These are phyloP conservation scores for Purshia tridentata DNA, from an alignment of 306 rosid genomes.

Conservation along the genomic window DNA sequence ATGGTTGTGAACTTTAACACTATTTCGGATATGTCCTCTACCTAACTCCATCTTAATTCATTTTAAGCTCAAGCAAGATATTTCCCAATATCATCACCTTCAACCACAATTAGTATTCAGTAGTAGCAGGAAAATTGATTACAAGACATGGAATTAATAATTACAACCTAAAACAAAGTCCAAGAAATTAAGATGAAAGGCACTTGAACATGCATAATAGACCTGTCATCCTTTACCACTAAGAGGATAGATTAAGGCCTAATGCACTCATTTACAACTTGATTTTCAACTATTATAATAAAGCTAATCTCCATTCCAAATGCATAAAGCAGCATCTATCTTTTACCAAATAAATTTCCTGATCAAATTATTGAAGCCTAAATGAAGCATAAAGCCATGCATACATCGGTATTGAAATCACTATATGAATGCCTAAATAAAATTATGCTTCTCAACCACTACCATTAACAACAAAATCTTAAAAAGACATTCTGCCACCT, in stretches of 20 bases:
- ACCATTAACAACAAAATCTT: background rate
- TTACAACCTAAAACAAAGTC: background rate
- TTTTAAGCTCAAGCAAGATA: conserved; percentile 11
- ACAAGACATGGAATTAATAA: background rate
- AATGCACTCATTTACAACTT: background rate
- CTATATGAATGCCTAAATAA: background rate
- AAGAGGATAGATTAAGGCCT: background rate
- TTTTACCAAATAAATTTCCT: background rate
- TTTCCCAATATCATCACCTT: background rate
- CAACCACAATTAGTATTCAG: background rate
- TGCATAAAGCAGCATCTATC: background rate
- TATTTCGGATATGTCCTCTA: background rate
- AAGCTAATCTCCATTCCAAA: background rate
- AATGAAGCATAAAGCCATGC: background rate
- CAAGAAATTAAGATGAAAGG: background rate
- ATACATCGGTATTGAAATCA: background rate
- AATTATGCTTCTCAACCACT: background rate
- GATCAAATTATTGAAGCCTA: background rate
- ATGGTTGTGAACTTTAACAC: background rate
- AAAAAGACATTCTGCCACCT: background rate
- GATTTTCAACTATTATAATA: background rate
- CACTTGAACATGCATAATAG: background rate
- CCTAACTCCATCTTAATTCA: background rate
- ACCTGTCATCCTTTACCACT: background rate
- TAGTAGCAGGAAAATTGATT: too few species aligned